phyloP scores from a whole-genome alignment of 2,329 filamentous ascomycete genomes.

The Pyrenophora teres region DNA sequence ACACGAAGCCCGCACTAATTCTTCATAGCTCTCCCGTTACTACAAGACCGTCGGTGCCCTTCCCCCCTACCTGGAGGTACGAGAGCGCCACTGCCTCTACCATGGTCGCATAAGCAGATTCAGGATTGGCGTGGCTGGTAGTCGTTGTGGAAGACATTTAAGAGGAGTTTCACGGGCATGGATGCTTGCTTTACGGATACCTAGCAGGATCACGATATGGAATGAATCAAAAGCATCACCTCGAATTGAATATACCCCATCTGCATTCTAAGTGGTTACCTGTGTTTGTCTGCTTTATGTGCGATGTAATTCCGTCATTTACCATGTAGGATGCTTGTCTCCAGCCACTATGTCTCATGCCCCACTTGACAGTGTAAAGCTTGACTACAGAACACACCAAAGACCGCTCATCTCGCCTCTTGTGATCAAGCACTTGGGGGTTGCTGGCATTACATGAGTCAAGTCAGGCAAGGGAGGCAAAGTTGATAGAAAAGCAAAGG shows the following conservation, averaged over 20 bases:
- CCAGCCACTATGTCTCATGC: not conserved
- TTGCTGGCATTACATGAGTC: too few species aligned
- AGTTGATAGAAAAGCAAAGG: too few species aligned
- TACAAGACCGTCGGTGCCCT: slow-evolving; percentile 92
- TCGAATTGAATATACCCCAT: slow-evolving; percentile 30
- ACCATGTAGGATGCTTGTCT: slow-evolving; percentile 7
- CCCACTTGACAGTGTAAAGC: too few species aligned
- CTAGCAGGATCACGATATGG: slow-evolving; percentile 43
- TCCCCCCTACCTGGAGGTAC: slow-evolving; percentile 97
- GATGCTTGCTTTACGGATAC: slow-evolving; percentile 45
- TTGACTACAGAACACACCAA: too few species aligned
- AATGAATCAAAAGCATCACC: slow-evolving; percentile 46
- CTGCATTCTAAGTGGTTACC: slow-evolving; percentile 17
- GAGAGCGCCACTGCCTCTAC: slow-evolving; percentile 85
- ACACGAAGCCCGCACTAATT: not conserved
- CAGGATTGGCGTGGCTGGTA: slow-evolving; percentile 28
- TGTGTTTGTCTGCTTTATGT: slow-evolving; percentile 9
- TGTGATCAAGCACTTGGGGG: too few species aligned
- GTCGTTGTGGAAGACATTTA: slow-evolving; percentile 35
- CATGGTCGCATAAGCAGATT: slow-evolving; percentile 50
- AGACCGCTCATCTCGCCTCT: too few species aligned
- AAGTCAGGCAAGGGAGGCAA: too few species aligned
- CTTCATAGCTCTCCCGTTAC: slow-evolving; percentile 79
- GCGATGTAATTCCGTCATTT: slow-evolving; percentile 28
- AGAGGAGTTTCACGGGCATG: slow-evolving; percentile 45